phyloP scores from a whole-genome alignment of 495 filamentous ascomycete species.

The Aspergillus baeticus region DNA sequence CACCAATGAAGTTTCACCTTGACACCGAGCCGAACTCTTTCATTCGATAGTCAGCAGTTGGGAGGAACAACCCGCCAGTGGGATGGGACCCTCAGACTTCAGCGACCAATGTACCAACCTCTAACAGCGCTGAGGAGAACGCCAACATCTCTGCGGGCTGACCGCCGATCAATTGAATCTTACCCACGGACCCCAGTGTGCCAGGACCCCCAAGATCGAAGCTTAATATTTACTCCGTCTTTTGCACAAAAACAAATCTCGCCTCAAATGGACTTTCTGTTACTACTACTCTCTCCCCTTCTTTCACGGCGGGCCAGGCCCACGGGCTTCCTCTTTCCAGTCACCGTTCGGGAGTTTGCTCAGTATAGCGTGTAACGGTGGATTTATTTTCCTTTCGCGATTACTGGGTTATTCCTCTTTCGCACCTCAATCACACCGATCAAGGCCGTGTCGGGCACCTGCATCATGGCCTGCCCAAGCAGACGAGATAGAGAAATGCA shows the following conservation, averaged over 20 bases:
- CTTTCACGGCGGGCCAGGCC: neutral
- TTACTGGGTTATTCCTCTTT: neutral
- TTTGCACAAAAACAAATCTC: neutral
- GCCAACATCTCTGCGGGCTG: constrained; percentile 6
- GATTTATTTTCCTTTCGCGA: neutral
- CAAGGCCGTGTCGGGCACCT: neutral
- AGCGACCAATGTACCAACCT: neutral
- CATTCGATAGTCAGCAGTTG: constrained; percentile 2
- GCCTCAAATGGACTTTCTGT: neutral
- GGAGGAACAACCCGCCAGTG: constrained; percentile 15
- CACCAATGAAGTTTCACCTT: neutral
- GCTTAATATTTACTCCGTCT: neutral
- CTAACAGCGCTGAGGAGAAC: constrained; percentile 8
- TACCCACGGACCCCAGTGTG: constrained; percentile 2
- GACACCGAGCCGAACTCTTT: neutral
- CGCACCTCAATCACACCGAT: neutral
- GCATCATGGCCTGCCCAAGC: constrained; percentile 2
- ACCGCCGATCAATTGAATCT: constrained; percentile 16
- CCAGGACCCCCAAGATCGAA: neutral
- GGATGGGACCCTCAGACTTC: constrained; percentile 13
- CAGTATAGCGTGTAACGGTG: neutral
- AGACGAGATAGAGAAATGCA: constrained; percentile 5
- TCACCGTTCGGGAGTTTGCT: neutral
- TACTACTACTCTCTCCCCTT: neutral
- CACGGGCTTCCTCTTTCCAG: neutral